These are phyloP conservation scores for Gossypium bickii DNA, from an alignment of 345 rosid species.

Conservation along the genomic window DNA sequence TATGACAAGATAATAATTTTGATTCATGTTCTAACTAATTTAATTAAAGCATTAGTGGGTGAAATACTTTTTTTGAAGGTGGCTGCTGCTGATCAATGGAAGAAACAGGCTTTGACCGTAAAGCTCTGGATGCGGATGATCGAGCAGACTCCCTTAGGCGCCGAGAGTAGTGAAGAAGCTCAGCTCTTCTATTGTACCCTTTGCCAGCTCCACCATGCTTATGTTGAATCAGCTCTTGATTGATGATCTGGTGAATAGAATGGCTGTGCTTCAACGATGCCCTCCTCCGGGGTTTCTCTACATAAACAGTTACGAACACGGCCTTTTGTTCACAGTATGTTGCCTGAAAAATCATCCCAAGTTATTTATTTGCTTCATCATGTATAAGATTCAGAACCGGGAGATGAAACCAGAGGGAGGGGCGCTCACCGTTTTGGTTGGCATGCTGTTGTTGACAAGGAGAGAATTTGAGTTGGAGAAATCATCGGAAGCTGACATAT, in stretches of 20 bases:
- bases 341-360: conserved; percentile 28
- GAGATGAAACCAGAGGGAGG: not conserved
- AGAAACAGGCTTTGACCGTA: conserved; percentile 23
- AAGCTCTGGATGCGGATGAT: conserved; percentile 14
- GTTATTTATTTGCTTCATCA: not conserved
- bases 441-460: conserved; percentile 7
- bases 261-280: not conserved
- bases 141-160: conserved; percentile 33
- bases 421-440: conserved; percentile 26
- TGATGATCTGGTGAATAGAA: conserved; percentile 5
- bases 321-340: conserved; percentile 25
- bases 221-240: not conserved
- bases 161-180: conserved; percentile 43
- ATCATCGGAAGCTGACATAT: not conserved
- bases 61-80: conserved; percentile 20
- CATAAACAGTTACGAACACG: conserved; percentile 36
- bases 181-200: conserved; percentile 39
- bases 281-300: conserved; percentile 35
- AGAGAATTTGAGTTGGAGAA: conserved; percentile 10
- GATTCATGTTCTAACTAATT: too few species aligned
- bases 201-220: conserved; percentile 12
- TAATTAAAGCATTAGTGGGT: not conserved
- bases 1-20: too few species aligned
- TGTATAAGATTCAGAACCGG: not conserved
- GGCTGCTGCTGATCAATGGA: conserved; percentile 20